Evolutionary conservation across 768 basidiomycete genomes (phyloP), one percentile per base, ranked within the genome.

Genomic region (Sporobolomyces phaffii): DNA sequence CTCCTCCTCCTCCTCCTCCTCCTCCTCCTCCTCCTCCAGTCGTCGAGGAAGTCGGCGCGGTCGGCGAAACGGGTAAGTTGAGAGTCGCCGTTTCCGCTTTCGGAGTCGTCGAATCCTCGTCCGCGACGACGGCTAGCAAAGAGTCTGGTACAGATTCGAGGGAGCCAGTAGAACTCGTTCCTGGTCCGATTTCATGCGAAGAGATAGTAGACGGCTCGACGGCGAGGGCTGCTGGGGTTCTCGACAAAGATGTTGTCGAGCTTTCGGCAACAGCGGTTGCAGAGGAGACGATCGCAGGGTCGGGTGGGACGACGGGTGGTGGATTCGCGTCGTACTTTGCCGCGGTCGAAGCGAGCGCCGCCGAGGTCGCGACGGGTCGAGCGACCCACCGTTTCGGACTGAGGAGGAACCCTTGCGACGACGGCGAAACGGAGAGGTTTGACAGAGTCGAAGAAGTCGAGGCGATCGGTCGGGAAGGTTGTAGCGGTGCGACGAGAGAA

Each of bases 401-500:
- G n/a, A n/a, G 10, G 5, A 58, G 31, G 56, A 58, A 58, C 18
- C 56, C 56, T 33, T 58, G 56, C 17, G 56, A 58, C 17, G 56
- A 58, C 8, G 56, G 56, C 2, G 56, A 58, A 20, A 45, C 43
- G 13, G 56, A 58, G 14, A 58, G 36, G 43, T 13, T 45, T 8
- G 56, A 58, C 4, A 43, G 45, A 45, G 56, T 58, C 43, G 56
- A 58, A n/a, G n/a, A n/a, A 11, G 56, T 58, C 29, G 56, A 58
- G 8, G 56, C 41, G 43, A 58, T 29, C 2, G 56, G 43, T 8
- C 31, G 29, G 26, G 56, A 44, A 58, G 56, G 56, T 34, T 58
- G 56, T 8, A 31, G 22, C 3, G 56, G 56, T 1, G 56, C 28
- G 22, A 47, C 18, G 29, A 22, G 56, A 5, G 41, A 34, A 7